These are phyloP conservation scores for Dothistroma pini DNA, from an alignment of 2,329 filamentous ascomycete species.

Conservation along the genomic window DNA sequence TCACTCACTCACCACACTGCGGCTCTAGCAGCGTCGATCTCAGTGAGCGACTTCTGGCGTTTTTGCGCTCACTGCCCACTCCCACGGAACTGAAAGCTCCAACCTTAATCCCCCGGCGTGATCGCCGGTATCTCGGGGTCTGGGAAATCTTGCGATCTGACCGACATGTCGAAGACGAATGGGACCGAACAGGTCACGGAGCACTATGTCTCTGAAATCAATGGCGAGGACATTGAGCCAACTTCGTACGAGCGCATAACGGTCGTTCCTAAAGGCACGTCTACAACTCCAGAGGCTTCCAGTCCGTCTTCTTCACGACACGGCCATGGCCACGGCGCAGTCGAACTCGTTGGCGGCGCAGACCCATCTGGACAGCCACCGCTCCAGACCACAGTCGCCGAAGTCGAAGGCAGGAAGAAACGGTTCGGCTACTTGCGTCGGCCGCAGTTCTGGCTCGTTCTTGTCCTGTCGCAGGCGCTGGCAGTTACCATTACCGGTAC, in stretches of 20 bases:
- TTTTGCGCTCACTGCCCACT: slow-evolving; percentile 57
- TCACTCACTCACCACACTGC: neutral
- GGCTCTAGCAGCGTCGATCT: slow-evolving; percentile 9
- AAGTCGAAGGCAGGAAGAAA: slow-evolving; percentile 43
- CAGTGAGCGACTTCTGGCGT: slow-evolving; percentile 55
- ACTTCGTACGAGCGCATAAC: slow-evolving; percentile 29
- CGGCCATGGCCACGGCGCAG: slow-evolving; percentile 35
- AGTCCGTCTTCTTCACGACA: slow-evolving; percentile 20
- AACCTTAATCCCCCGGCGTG: neutral
- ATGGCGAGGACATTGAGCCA: slow-evolving; percentile 17
- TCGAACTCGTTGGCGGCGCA: slow-evolving; percentile 33
- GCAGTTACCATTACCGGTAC: slow-evolving; percentile 88
- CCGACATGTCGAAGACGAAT: slow-evolving; percentile 17
- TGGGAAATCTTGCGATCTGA: neutral
- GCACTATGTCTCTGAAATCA: neutral
- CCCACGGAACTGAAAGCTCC: slow-evolving; percentile 46
- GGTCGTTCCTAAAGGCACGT: slow-evolving; percentile 32
- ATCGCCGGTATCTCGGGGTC: no score
- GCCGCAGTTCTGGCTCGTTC: slow-evolving; percentile 80
- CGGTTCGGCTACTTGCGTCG: slow-evolving; percentile 72
- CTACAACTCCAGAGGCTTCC: slow-evolving; percentile 20
- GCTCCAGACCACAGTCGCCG: slow-evolving; percentile 38
- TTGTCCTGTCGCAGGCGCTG: slow-evolving; percentile 71
- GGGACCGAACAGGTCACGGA: slow-evolving; percentile 1
- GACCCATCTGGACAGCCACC: slow-evolving; percentile 27